A percentile compares a stretch with the other conserved stretches of the same genome.
Evolutionary conservation across 768 basidiomycete genomes (phyloP).

Genomic region (Tricholoma sp.): DNA sequence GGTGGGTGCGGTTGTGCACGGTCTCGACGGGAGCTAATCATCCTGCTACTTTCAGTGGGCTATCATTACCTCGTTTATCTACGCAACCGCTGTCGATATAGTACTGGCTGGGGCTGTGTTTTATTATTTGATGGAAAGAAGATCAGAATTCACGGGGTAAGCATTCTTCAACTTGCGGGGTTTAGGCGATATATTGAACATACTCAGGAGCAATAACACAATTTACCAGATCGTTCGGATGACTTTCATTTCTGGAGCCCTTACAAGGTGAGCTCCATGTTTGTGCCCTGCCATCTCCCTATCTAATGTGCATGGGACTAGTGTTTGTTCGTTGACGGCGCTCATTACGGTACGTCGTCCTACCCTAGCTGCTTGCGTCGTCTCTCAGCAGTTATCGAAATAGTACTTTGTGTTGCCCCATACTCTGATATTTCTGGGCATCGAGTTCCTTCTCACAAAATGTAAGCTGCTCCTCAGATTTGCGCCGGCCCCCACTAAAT

Average conservation of each 20-base stretch:
- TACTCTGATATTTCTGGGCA: constrained; percentile 15
- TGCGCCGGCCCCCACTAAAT: background rate
- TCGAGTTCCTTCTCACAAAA: constrained; percentile 17
- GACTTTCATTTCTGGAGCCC: constrained; percentile 15
- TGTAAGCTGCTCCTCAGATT: constrained; percentile 6
- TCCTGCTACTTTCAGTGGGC: constrained; percentile 17
- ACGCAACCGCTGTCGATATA: constrained; percentile 18
- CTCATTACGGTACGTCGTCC: constrained; percentile 13
- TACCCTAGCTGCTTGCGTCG: background rate
- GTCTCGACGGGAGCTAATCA: background rate
- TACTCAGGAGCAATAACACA: constrained; percentile 14
- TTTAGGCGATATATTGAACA: background rate
- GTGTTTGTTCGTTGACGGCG: constrained; percentile 12
- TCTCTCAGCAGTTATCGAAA: background rate
- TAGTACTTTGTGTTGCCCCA: constrained; percentile 14
- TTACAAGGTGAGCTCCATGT: constrained; percentile 12
- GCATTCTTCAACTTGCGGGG: background rate
- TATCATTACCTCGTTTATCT: constrained; percentile 18
- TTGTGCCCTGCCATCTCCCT: background rate
- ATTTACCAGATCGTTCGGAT: constrained; percentile 16
- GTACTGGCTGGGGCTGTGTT: constrained; percentile 21
- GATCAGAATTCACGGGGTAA: constrained; percentile 15
- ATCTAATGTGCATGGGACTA: background rate
- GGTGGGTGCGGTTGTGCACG: constrained; percentile 2
- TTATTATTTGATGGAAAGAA: constrained; percentile 18